phyloP scores from a whole-genome alignment of 2,329 filamentous ascomycete species.

The Incumbomyces delicatus region DNA sequence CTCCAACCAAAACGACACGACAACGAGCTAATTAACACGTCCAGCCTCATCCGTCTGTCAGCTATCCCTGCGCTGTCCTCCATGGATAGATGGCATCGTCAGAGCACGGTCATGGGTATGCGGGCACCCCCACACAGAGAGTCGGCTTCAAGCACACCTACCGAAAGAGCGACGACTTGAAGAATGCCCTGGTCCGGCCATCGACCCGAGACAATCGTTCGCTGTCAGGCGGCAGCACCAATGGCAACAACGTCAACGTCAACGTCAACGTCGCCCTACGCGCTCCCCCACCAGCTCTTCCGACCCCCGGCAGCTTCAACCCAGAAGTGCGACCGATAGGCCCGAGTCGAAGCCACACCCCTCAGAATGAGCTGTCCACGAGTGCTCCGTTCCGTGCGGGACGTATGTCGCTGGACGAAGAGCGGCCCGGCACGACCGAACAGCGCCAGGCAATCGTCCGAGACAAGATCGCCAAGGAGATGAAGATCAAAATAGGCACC shows the following conservation, averaged over 20 bases:
- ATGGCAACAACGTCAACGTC: constrained; percentile 47
- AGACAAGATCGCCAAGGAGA: constrained; percentile 84
- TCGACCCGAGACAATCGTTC: constrained; percentile 44
- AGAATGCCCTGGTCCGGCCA: constrained; percentile 23
- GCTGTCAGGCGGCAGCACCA: constrained; percentile 50
- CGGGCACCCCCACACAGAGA: constrained; percentile 25
- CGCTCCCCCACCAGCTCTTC: constrained; percentile 44
- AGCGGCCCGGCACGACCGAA: constrained; percentile 53
- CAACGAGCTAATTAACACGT: neutral
- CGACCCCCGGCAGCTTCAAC: constrained; percentile 75
- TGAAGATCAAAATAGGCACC: constrained; percentile 95
- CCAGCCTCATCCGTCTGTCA: no score
- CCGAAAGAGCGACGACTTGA: constrained; percentile 29
- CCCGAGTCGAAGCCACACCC: constrained; percentile 52
- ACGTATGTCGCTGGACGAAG: constrained; percentile 42
- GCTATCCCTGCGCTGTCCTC: constrained; percentile 3
- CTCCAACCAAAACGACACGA: neutral
- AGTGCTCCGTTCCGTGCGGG: constrained; percentile 42
- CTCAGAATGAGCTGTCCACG: constrained; percentile 36
- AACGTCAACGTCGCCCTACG: constrained; percentile 57
- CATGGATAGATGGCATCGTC: constrained; percentile 22
- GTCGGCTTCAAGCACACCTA: constrained; percentile 18
- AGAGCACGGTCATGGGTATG: constrained; percentile 22
- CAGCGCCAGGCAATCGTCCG: constrained; percentile 65
- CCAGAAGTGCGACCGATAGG: constrained; percentile 67